Conservation (phyloP, 1,284 basidiomycete species). For the Pholiota adiposa region DNA sequence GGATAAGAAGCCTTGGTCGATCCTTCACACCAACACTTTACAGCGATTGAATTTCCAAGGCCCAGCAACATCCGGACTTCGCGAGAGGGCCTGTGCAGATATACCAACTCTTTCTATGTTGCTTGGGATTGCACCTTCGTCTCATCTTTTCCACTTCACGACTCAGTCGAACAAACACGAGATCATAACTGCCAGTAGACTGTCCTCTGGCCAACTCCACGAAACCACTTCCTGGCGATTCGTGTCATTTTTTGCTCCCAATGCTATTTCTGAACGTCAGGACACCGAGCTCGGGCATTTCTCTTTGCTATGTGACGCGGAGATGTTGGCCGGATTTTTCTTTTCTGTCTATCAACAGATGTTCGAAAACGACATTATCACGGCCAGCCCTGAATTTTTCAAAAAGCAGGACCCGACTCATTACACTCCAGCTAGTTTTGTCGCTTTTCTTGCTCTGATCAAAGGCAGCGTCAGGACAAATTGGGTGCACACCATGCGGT, state of each 20-base stretch:
- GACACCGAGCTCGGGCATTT: neutral
- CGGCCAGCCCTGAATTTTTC: too few species aligned
- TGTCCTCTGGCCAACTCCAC: constrained; percentile 16
- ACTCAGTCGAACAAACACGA: constrained; percentile 22
- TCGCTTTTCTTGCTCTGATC: constrained; percentile 41
- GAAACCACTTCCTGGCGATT: constrained; percentile 26
- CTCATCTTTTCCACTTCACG: constrained; percentile 21
- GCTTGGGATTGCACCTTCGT: constrained; percentile 28
- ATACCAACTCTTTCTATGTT: constrained; percentile 29
- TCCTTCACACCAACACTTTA: constrained; percentile 29
- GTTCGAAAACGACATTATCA: constrained; percentile 44
- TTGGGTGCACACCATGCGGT: constrained; percentile 38
- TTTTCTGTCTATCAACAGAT: constrained; percentile 52
- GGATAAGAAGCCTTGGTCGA: constrained; percentile 22
- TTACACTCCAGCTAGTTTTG: constrained; percentile 51
- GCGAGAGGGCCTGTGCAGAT: constrained; percentile 18
- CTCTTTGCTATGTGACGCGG: constrained; percentile 26
- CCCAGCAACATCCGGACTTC: neutral
- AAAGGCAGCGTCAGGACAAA: constrained; percentile 35
- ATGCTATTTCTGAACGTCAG: neutral
- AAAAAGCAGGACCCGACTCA: constrained; percentile 37
- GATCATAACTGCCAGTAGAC: neutral
- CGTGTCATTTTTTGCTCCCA: constrained; percentile 1
- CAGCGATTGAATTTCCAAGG: constrained; percentile 4
- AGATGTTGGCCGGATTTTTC: constrained; percentile 43